Evolutionary conservation across 345 rosid genomes (phyloP).

Genomic region (Murraya paniculata): DNA sequence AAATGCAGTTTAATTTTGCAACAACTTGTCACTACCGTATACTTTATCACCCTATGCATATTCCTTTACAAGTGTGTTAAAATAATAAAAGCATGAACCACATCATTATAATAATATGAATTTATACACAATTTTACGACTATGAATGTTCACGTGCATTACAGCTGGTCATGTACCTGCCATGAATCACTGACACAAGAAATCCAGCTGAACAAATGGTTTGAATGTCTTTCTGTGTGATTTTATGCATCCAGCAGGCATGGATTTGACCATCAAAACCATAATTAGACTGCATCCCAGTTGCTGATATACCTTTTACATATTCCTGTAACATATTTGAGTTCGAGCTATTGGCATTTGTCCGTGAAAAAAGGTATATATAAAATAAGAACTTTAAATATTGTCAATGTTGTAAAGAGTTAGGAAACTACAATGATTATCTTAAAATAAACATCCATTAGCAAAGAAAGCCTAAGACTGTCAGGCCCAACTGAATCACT

Average conservation of each 20-base stretch:
- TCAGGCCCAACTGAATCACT: neutral
- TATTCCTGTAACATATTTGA: constrained; percentile 54
- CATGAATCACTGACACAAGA: constrained; percentile 92
- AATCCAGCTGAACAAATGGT: constrained; percentile 65
- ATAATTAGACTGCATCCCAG: constrained; percentile 80
- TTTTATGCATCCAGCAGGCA: constrained; percentile 93
- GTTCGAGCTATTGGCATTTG: constrained; percentile 1
- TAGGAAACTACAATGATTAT: neutral
- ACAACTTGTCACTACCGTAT: neutral
- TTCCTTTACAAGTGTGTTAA: neutral
- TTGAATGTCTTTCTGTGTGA: constrained; percentile 62
- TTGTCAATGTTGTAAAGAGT: neutral
- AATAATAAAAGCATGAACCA: neutral
- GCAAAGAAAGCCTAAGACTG: neutral
- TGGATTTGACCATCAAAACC: constrained; percentile 94
- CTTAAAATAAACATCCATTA: neutral
- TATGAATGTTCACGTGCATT: too few species aligned
- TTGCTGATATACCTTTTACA: constrained; percentile 86
- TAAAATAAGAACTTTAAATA: neutral
- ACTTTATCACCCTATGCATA: too few species aligned
- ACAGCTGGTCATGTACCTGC: constrained; percentile 53
- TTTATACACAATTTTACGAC: neutral
- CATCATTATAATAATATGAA: too few species aligned
- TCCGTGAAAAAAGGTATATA: neutral
- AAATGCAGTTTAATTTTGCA: neutral